These are phyloP conservation scores for Colletotrichum ledebouriae DNA, from an alignment of 2,329 filamentous ascomycete genomes.

Conservation along the genomic window DNA sequence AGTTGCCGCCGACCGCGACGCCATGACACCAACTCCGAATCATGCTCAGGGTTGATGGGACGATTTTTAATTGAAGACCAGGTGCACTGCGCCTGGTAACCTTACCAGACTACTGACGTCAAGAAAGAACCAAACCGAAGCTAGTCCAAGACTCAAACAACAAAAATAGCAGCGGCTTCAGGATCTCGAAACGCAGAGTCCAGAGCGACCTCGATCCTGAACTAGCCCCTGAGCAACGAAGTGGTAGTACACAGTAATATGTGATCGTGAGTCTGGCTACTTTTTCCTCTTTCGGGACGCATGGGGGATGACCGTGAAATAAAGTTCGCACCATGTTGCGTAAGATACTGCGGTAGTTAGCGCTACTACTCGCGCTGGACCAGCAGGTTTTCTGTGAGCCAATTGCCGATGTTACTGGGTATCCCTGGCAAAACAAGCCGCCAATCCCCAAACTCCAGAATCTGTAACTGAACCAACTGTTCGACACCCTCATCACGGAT, in stretches of 20 bases:
- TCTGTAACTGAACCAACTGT: background rate
- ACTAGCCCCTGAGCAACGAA: background rate
- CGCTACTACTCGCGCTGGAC: background rate
- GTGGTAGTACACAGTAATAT: background rate
- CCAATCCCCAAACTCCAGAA: constrained; percentile 13
- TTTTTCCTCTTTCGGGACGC: constrained; percentile 3
- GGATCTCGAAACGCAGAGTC: background rate
- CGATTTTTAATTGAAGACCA: background rate
- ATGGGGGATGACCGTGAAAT: background rate
- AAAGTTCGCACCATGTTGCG: constrained; percentile 11
- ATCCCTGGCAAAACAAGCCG: constrained; percentile 27
- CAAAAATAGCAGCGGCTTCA: constrained; percentile 30
- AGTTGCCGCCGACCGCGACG: constrained; percentile 36
- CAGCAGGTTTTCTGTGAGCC: constrained; percentile 24
- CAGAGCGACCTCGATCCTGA: background rate
- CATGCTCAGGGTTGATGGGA: constrained; percentile 5
- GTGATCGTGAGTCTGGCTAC: background rate
- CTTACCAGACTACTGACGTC: constrained; percentile 30
- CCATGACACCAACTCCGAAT: constrained; percentile 29
- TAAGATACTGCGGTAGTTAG: background rate
- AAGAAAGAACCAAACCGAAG: background rate
- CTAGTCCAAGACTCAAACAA: background rate
- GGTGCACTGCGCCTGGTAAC: constrained; percentile 6
- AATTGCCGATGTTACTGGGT: constrained; percentile 34
- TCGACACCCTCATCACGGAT: background rate